Evolutionary conservation across 768 basidiomycete species (phyloP).

Genomic region (Mycena vitilis): DNA sequence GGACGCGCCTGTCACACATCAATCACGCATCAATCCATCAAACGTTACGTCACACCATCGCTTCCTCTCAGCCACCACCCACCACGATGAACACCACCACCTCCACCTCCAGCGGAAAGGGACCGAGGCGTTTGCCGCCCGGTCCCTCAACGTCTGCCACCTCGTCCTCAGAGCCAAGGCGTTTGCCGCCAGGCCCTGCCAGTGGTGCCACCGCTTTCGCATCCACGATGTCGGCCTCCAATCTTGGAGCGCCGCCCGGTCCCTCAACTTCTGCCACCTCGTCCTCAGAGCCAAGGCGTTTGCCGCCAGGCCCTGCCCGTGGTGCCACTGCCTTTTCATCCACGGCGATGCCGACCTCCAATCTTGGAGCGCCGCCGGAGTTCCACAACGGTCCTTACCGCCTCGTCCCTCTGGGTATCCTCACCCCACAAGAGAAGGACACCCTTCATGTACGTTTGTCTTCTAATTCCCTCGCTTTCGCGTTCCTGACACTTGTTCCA

Average conservation of each 20-base stretch:
- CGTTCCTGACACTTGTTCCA: conserved; percentile 1
- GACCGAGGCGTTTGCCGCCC: conserved; percentile 2
- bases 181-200: too few relatives aligned
- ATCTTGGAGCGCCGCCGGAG: conserved; percentile 3
- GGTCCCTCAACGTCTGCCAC: neutral
- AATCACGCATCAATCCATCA: neutral
- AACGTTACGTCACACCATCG: too few relatives aligned
- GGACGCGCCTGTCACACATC: neutral
- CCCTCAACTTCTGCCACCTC: too few relatives aligned
- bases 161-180: too few relatives aligned
- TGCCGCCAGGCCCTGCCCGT: conserved; percentile 5
- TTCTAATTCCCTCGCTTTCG: neutral
- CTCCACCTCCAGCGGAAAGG: neutral
- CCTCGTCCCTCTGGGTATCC: conserved; percentile 5
- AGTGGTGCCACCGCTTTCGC: too few relatives aligned
- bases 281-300: conserved; percentile 6
- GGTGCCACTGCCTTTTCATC: neutral
- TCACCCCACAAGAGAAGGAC: neutral
- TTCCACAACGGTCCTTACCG: conserved; percentile 3
- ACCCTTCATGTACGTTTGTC: conserved; percentile 2
- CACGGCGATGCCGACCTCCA: conserved; percentile 3
- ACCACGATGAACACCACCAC: neutral
- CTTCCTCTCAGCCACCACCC: neutral
- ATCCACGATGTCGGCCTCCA: too few relatives aligned
- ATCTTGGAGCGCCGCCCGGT: too few relatives aligned